Conservation (phyloP, 345 rosid genomes). For the Brassica juncea region DNA sequence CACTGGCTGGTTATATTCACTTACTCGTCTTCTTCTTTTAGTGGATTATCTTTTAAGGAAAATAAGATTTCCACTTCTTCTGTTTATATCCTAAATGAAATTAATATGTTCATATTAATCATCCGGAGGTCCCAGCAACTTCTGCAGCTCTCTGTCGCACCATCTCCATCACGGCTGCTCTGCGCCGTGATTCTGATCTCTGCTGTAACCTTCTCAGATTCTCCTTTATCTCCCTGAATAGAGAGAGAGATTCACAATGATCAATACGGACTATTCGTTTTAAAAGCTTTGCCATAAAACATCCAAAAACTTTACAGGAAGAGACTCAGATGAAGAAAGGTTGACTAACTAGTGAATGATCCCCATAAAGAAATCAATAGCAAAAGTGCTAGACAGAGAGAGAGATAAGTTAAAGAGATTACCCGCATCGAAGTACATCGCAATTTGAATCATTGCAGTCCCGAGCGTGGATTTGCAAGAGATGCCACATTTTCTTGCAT, state of each 20-base stretch:
- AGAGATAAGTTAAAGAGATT: conserved; percentile 12
- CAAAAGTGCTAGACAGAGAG: neutral
- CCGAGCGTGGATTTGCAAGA: conserved; percentile 94
- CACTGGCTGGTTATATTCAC: neutral
- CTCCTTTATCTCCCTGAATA: conserved; percentile 85
- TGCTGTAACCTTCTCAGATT: conserved; percentile 92
- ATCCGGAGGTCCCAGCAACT: conserved; percentile 81
- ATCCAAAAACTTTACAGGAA: neutral
- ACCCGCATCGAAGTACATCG: conserved; percentile 98
- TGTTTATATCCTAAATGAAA: conserved; percentile 18
- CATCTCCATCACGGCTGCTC: conserved; percentile 99
- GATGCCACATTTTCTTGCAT: conserved; percentile 98
- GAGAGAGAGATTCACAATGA: conserved; percentile 24
- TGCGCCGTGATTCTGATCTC: conserved; percentile 92
- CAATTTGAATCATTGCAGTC: conserved; percentile 97
- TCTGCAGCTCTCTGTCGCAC: conserved; percentile 99
- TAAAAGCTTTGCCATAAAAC: neutral
- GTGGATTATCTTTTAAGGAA: conserved; percentile 27
- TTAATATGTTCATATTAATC: conserved; percentile 49
- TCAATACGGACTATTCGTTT: neutral
- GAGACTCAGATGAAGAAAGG: neutral
- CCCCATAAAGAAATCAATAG: neutral
- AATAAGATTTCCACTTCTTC: conserved; percentile 19
- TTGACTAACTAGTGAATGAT: neutral
- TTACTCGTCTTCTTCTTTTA: neutral